Percentiles rank a stretch among this genome's conserved stretches.
phyloP scores from a whole-genome alignment of 2,329 filamentous ascomycete species.

The Westerdykella ornata region DNA sequence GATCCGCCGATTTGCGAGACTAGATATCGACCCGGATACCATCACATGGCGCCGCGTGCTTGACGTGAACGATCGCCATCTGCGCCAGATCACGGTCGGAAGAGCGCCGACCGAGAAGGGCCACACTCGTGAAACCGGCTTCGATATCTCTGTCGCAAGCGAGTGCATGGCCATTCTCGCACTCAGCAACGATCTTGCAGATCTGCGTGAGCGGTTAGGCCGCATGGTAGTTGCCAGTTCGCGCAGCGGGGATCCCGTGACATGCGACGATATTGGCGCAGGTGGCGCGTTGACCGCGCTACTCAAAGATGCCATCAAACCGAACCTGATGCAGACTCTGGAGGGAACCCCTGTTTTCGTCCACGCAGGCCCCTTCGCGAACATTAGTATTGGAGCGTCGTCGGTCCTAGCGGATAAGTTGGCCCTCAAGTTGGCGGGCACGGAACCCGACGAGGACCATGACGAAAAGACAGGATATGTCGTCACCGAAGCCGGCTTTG shows the following conservation, averaged over 20 bases:
- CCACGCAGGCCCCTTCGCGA: constrained; percentile 94
- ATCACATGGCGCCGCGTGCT: constrained; percentile 96
- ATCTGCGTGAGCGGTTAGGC: constrained; percentile 89
- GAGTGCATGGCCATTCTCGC: constrained; percentile 98
- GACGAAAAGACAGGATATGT: constrained; percentile 81
- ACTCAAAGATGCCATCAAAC: constrained; percentile 98
- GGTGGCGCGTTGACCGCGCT: constrained; percentile 87
- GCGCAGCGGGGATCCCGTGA: constrained; percentile 77
- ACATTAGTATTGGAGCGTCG: constrained; percentile 95
- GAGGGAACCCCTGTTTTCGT: constrained; percentile 97
- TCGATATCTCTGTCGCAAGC: constrained; percentile 95
- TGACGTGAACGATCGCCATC: constrained; percentile 93
- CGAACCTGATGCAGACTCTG: constrained; percentile 96
- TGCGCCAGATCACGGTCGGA: constrained; percentile 83
- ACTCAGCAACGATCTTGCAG: constrained; percentile 75
- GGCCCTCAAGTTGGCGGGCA: constrained; percentile 90
- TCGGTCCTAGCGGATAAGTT: constrained; percentile 93
- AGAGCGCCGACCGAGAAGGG: constrained; percentile 87
- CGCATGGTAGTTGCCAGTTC: constrained; percentile 94
- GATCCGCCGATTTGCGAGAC: constrained; percentile 76
- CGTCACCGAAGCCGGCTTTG: constrained; percentile 94
- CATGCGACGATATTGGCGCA: constrained; percentile 89
- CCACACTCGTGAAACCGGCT: constrained; percentile 78
- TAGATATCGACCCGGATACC: constrained; percentile 93
- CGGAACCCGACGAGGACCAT: constrained; percentile 83